Evolutionary conservation across 768 basidiomycete genomes (phyloP).

Genomic region (Mycena polygramma): DNA sequence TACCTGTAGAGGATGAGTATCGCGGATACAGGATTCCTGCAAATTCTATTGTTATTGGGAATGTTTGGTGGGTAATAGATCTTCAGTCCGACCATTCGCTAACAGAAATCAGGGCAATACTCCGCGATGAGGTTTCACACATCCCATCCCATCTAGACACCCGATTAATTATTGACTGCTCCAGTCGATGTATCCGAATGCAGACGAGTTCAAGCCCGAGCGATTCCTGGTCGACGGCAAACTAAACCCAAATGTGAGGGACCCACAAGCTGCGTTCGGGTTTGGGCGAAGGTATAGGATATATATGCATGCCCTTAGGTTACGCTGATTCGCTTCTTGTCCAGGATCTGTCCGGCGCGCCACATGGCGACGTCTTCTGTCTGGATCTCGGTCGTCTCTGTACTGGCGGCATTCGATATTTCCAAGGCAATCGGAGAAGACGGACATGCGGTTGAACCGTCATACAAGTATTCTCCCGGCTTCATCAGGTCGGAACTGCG

Average conservation of each 20-base stretch:
- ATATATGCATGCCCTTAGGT: too few relatives aligned
- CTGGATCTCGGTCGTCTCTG: slow-evolving; percentile 43
- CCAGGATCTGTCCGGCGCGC: slow-evolving; percentile 22
- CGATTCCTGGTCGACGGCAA: slow-evolving; percentile 48
- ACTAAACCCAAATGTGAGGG: slow-evolving; percentile 30
- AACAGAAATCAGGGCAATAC: slow-evolving; percentile 19
- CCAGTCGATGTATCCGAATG: slow-evolving; percentile 48
- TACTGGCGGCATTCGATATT: slow-evolving; percentile 45
- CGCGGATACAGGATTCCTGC: slow-evolving; percentile 51
- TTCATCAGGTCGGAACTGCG: neutral
- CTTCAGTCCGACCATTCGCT: neutral
- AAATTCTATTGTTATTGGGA: slow-evolving; percentile 42
- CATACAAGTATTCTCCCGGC: slow-evolving; percentile 23
- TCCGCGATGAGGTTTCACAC: slow-evolving; percentile 24
- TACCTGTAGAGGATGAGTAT: slow-evolving; percentile 50
- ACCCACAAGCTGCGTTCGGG: slow-evolving; percentile 39
- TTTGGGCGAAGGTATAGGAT: slow-evolving; percentile 40
- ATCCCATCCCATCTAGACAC: too few relatives aligned
- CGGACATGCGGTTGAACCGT: slow-evolving; percentile 38
- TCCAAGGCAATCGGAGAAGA: slow-evolving; percentile 38
- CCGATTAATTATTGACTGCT: too few relatives aligned
- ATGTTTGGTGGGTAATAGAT: slow-evolving; percentile 42
- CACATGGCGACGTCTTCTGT: slow-evolving; percentile 42
- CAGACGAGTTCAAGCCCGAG: slow-evolving; percentile 53
- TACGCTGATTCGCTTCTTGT: too few relatives aligned